These are phyloP conservation scores for Gilbertella persicaria DNA, from an alignment of 371 early-diverging fungal genomes.

Conservation along the genomic window DNA sequence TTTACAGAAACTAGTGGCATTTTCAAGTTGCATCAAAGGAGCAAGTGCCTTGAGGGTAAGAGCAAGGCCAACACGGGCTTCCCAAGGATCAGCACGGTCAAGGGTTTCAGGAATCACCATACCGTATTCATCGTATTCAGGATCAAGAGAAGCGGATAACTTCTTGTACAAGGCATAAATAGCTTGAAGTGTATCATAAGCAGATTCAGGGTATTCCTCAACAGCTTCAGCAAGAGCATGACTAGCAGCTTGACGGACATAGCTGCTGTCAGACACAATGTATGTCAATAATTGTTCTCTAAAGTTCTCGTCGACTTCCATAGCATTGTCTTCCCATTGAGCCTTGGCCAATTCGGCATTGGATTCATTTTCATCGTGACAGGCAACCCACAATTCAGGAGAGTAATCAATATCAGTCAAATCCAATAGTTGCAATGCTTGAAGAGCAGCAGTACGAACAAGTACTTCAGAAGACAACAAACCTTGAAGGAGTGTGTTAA, in stretches of 20 bases:
- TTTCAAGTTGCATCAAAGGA: constrained; percentile 58
- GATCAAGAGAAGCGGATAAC: constrained; percentile 76
- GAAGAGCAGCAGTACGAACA: constrained; percentile 80
- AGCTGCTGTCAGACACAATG: constrained; percentile 55
- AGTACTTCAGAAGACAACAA: constrained; percentile 71
- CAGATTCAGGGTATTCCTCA: constrained; percentile 52
- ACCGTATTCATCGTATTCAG: constrained; percentile 90
- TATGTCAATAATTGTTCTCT: constrained; percentile 56
- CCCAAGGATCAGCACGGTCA: constrained; percentile 80
- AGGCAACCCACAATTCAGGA: constrained; percentile 65
- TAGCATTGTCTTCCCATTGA: constrained; percentile 81
- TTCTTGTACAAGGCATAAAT: constrained; percentile 61
- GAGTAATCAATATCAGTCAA: constrained; percentile 69
- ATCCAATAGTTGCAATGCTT: constrained; percentile 71
- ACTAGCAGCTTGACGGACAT: constrained; percentile 73
- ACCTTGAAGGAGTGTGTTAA: constrained; percentile 70
- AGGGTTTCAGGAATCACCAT: constrained; percentile 86
- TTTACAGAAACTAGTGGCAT: constrained; percentile 60
- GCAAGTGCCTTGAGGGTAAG: constrained; percentile 73
- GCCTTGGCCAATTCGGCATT: constrained; percentile 69
- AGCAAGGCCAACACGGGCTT: constrained; percentile 82
- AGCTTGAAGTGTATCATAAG: constrained; percentile 45
- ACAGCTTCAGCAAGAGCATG: constrained; percentile 70
- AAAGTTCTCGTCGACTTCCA: constrained; percentile 62
- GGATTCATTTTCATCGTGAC: constrained; percentile 69